phyloP scores from a whole-genome alignment of 305 asterid genomes.

The Solanum hybrid region DNA sequence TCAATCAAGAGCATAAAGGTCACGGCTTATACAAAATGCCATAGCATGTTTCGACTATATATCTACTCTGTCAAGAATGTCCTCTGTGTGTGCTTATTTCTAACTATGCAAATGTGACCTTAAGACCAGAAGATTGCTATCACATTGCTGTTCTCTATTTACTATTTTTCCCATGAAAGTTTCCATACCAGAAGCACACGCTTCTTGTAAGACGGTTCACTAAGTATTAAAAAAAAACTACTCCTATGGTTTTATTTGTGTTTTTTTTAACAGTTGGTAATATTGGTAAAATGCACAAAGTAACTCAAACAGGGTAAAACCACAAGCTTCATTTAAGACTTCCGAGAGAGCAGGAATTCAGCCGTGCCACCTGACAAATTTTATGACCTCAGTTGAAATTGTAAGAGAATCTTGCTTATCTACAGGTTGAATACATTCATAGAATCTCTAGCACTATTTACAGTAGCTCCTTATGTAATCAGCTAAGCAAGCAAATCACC shows the following conservation, averaged over 20 bases:
- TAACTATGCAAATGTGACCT: not conserved
- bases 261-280: not conserved
- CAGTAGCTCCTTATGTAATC: not conserved
- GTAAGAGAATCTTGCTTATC: not conserved
- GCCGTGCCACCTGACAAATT: not conserved
- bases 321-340: not conserved
- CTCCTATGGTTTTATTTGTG: not conserved
- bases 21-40: not conserved
- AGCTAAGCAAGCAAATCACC: conserved; percentile 27
- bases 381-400: not conserved
- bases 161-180: not conserved
- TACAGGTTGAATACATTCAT: not conserved
- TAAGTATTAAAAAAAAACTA: not conserved
- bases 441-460: not conserved
- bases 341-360: not conserved
- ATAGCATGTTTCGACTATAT: not conserved
- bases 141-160: not conserved
- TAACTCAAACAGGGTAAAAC: not conserved
- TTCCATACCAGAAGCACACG: not conserved
- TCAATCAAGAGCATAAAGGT: not conserved
- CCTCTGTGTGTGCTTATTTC: not conserved
- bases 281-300: not conserved
- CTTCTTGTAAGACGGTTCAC: not conserved
- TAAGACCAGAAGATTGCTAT: not conserved
- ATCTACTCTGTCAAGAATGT: not conserved